These are phyloP conservation scores for Hymenoscyphus fructigenus DNA, from an alignment of 2,329 filamentous ascomycete species.

Conservation along the genomic window DNA sequence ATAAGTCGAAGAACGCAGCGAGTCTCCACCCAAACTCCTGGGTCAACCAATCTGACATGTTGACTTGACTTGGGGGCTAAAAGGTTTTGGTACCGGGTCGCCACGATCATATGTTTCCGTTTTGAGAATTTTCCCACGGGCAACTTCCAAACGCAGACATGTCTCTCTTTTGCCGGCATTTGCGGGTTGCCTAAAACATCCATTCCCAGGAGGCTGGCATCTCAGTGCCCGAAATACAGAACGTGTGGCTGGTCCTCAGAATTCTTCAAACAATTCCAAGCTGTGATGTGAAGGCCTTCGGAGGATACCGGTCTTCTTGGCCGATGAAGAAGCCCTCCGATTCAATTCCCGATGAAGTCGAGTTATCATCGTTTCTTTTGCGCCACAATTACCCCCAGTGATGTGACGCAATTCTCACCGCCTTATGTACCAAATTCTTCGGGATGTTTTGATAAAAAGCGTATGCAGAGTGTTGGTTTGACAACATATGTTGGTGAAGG, in stretches of 20 bases:
- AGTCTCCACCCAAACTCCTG: neutral
- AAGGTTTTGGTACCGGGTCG: no score
- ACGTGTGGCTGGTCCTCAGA: neutral
- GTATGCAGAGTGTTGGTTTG: neutral
- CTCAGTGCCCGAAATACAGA: neutral
- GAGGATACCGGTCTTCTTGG: neutral
- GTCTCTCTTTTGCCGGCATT: neutral
- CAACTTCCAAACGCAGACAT: neutral
- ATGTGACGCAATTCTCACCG: constrained; percentile 4
- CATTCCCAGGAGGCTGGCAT: neutral
- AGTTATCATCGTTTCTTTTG: neutral
- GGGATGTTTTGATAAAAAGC: neutral
- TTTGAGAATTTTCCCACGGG: neutral
- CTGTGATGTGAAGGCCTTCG: neutral
- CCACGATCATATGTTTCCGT: neutral
- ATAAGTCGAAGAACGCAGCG: neutral
- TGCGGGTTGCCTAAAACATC: neutral
- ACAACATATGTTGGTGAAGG: neutral
- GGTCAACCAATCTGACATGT: neutral
- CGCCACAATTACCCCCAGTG: neutral
- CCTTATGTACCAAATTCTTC: neutral
- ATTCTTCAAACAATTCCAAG: neutral
- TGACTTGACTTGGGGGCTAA: neutral
- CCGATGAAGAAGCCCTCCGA: neutral
- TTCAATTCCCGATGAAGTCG: neutral